Evolutionary conservation across 2,329 filamentous ascomycete species (phyloP).

Genomic region (Botrytis hyacinthi): DNA sequence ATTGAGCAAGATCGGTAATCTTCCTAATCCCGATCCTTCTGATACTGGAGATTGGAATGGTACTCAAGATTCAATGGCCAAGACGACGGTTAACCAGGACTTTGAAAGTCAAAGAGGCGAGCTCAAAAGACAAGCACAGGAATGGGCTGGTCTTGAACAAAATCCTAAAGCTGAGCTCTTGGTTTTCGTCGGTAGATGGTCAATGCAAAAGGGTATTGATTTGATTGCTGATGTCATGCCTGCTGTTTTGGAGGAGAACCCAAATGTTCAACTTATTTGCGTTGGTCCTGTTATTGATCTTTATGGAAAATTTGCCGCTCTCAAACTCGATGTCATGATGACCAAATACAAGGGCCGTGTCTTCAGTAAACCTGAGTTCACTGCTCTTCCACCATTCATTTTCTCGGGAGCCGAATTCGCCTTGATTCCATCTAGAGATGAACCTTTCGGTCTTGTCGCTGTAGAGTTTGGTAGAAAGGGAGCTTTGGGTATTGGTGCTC

Average conservation of each 20-base stretch:
- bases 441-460: conserved; percentile 67
- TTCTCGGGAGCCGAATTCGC: conserved; percentile 68
- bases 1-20: conserved; percentile 64
- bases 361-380: conserved; percentile 68
- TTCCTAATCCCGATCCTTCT: conserved; percentile 67
- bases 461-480: conserved; percentile 69
- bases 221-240: conserved; percentile 67
- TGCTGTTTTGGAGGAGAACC: conserved; percentile 57
- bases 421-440: conserved; percentile 65
- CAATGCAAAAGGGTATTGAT: conserved; percentile 67
- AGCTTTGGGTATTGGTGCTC: conserved; percentile 63
- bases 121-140: conserved; percentile 60
- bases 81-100: conserved; percentile 52
- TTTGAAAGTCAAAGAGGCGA: conserved; percentile 54
- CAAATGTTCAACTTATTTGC: conserved; percentile 60
- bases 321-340: conserved; percentile 65
- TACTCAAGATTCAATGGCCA: conserved; percentile 46
- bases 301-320: conserved; percentile 64
- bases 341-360: conserved; percentile 61
- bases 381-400: conserved; percentile 62
- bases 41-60: conserved; percentile 55
- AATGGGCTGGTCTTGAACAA: conserved; percentile 63
- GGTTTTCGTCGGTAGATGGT: conserved; percentile 69
- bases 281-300: conserved; percentile 66
- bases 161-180: conserved; percentile 62